A percentile compares a stretch with the other conserved stretches of the same genome.
phyloP scores from a whole-genome alignment of 1,284 basidiomycete species.

The Takashimella koratensis region DNA sequence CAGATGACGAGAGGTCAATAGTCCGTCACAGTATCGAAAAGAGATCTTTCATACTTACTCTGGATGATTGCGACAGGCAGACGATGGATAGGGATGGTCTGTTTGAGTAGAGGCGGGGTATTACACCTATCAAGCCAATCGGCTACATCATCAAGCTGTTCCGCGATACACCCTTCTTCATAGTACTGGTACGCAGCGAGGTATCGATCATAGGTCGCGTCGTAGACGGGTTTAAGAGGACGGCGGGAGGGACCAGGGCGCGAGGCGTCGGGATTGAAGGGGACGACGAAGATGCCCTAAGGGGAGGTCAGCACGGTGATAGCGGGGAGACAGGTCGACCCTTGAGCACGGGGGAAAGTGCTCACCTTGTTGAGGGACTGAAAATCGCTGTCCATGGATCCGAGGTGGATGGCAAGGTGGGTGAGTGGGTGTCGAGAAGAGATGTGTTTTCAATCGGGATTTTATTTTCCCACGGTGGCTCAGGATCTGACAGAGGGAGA shows the following conservation, averaged over 20 bases:
- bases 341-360: not conserved
- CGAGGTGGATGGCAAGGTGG: not conserved
- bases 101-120: slow-evolving; percentile 15
- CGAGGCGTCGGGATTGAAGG: slow-evolving; percentile 23
- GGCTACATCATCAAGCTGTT: slow-evolving; percentile 34
- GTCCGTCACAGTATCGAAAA: not conserved
- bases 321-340: too few relatives aligned
- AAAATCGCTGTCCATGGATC: slow-evolving; percentile 24
- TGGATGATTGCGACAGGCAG: slow-evolving; percentile 37
- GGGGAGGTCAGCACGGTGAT: too few relatives aligned
- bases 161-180: slow-evolving; percentile 19
- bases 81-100: slow-evolving; percentile 17
- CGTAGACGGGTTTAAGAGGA: slow-evolving; percentile 24
- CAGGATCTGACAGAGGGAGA: too few relatives aligned
- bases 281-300: slow-evolving; percentile 38
- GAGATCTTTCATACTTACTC: slow-evolving; percentile 17
- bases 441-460: too few relatives aligned
- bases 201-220: slow-evolving; percentile 12
- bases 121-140: slow-evolving; percentile 33
- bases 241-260: slow-evolving; percentile 12
- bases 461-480: slow-evolving; percentile 8
- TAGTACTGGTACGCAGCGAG: slow-evolving; percentile 25
- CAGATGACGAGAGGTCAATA: too few relatives aligned
- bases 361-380: slow-evolving; percentile 37
- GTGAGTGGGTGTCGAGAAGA: not conserved